Evolutionary conservation across 2,329 filamentous ascomycete genomes (phyloP).

Genomic region (Neurospora crassa): DNA sequence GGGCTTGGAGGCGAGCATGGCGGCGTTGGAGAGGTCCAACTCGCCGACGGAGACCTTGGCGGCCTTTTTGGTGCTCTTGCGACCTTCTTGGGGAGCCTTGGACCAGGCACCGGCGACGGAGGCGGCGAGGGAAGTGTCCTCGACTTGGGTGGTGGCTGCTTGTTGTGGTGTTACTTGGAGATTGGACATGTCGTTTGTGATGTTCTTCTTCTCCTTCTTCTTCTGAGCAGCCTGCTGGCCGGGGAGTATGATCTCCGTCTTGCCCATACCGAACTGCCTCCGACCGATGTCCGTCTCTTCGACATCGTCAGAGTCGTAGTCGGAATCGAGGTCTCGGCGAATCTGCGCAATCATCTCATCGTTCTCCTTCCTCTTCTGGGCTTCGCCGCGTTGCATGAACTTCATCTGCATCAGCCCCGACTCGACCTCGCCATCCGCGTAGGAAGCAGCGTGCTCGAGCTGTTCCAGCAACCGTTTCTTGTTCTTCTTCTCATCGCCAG

Average conservation of each 20-base stretch:
- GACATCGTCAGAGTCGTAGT: slow-evolving; percentile 39
- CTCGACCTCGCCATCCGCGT: slow-evolving; percentile 41
- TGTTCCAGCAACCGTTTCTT: slow-evolving; percentile 39
- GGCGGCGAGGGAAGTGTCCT: slow-evolving; percentile 6
- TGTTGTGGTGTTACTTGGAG: slow-evolving; percentile 5
- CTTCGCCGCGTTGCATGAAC: slow-evolving; percentile 90
- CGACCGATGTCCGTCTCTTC: slow-evolving; percentile 58
- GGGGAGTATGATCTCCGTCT: slow-evolving; percentile 10
- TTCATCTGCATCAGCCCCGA: slow-evolving; percentile 74
- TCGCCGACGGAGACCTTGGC: slow-evolving; percentile 24
- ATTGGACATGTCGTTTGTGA: slow-evolving; percentile 17
- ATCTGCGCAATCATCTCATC: slow-evolving; percentile 66
- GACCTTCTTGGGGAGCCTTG: slow-evolving; percentile 22
- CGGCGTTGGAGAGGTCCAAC: slow-evolving; percentile 31
- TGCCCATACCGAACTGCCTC: slow-evolving; percentile 51
- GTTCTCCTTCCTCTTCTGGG: slow-evolving; percentile 66
- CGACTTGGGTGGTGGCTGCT: not conserved
- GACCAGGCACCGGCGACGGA: slow-evolving; percentile 34
- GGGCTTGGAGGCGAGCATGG: slow-evolving; percentile 17
- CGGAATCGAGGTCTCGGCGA: slow-evolving; percentile 60
- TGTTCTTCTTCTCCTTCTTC: slow-evolving; percentile 19
- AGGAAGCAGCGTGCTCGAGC: slow-evolving; percentile 34
- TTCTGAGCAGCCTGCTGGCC: slow-evolving; percentile 11
- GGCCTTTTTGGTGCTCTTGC: slow-evolving; percentile 30
- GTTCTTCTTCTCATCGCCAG: slow-evolving; percentile 44